Conservation (phyloP, 495 filamentous ascomycete species). For the Articulospora tetracladia region DNA sequence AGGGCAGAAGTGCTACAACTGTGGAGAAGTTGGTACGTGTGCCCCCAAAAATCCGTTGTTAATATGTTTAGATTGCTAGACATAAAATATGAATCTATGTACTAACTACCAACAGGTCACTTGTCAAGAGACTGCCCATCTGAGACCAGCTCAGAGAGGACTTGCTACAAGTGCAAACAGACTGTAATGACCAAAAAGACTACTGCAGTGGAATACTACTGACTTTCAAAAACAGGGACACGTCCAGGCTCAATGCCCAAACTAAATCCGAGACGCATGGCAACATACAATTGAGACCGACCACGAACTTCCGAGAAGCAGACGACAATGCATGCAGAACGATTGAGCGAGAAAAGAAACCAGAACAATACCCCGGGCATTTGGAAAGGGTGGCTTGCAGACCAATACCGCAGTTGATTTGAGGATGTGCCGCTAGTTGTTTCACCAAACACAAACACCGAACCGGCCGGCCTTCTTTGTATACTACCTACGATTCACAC, state of each 20-base stretch:
- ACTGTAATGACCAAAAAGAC: too few species aligned
- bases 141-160: conserved; percentile 83
- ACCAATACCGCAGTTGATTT: conserved; percentile 23
- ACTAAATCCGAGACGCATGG: conserved; percentile 12
- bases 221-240: conserved; percentile 45
- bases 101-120: conserved; percentile 47
- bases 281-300: conserved; percentile 21
- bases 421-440: conserved; percentile 20
- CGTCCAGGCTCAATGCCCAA: conserved; percentile 77
- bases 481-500: background rate
- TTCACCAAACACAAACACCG: background rate
- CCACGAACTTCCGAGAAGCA: background rate
- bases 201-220: background rate
- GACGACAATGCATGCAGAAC: conserved; percentile 7
- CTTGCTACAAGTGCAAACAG: conserved; percentile 99
- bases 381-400: conserved; percentile 27
- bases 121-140: conserved; percentile 93
- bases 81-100: too few species aligned
- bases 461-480: conserved; percentile 10
- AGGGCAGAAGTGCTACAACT: conserved; percentile 99
- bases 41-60: too few species aligned
- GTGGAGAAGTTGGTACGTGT: conserved; percentile 67
- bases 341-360: background rate
- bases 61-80: too few species aligned
- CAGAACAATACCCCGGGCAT: conserved; percentile 23